Base-by-base conservation (phyloP, 2,329 filamentous ascomycete species). In the Trichoderma sp. region DNA sequence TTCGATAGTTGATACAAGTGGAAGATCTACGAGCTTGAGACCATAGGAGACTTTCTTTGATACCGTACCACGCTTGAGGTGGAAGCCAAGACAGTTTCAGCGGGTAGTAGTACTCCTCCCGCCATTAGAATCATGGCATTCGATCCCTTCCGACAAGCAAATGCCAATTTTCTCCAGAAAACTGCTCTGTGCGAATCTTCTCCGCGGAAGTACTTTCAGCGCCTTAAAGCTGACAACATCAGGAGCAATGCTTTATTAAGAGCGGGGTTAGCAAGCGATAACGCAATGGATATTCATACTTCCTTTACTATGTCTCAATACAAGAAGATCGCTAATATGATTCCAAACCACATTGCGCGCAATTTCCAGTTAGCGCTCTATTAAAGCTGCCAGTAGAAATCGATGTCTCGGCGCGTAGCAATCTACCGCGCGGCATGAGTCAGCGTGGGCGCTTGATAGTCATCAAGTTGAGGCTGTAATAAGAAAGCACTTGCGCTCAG, bases 401-500 rank as follows among this genome's bases (percentile, higher is more conserved):
- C 59, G 46, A 54, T 54, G n/a, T 28, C 6, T 46, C 32, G 10
- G 59, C 32, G 14, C 32, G 59, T 37, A 26, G 46, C 24, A 24
- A 55, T 32, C 54, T 55, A 65, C 61, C 61, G 61, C 61, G 61
- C 61, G 61, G 61, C 43, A 65, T 65, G 61, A 65, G 16, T 65
- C 51, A 65, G 46, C 61, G 43, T 18, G 24, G 7, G 49, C 51
- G 34, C 34, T n/a, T 55, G 49, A 55, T 65, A 55, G 18, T 43
- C 39, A n/a, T 43, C 39, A n/a, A 43, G 39, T n/a, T n/a, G 6
- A 43, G 18, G 16, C 18, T 8, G 39, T 16, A 18, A n/a, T 43
- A 43, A 43, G 37, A 43, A 43, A 43, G 39, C 39, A n/a, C n/a
- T n/a, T n/a, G 18, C 14, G 10, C 30, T n/a, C 43, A 32, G 18